These are phyloP conservation scores for Pleurotus tuber-regium DNA, from an alignment of 768 basidiomycete genomes.

Conservation along the genomic window DNA sequence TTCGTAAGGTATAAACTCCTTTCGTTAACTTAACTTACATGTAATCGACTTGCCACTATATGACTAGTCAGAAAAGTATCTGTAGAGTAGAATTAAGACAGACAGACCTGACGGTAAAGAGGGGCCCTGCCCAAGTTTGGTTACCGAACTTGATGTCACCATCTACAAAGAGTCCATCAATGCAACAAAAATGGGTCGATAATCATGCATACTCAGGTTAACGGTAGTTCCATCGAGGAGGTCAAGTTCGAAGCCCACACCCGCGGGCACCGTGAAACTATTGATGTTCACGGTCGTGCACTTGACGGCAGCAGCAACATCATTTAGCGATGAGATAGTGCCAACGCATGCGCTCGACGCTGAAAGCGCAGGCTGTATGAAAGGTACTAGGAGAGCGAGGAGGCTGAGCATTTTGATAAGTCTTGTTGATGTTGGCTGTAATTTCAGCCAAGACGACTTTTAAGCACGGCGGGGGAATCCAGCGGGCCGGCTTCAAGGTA, in stretches of 20 bases:
- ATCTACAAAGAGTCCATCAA: conserved; percentile 27
- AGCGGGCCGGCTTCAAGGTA: too few species aligned
- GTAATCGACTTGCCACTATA: conserved; percentile 41
- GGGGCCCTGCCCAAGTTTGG: conserved; percentile 48
- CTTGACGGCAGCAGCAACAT: conserved; percentile 47
- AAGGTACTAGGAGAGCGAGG: conserved; percentile 1
- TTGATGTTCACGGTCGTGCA: conserved; percentile 61
- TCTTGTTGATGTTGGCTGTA: too few species aligned
- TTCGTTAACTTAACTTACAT: conserved; percentile 31
- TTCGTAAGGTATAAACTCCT: background rate
- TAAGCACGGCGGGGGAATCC: too few species aligned
- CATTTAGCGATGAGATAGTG: conserved; percentile 48
- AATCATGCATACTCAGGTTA: conserved; percentile 51
- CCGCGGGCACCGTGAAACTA: conserved; percentile 54
- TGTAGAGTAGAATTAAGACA: background rate
- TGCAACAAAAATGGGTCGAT: too few species aligned
- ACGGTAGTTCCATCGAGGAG: conserved; percentile 52
- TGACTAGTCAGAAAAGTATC: conserved; percentile 14
- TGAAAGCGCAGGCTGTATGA: conserved; percentile 14
- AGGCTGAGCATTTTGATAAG: background rate
- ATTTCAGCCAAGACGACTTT: too few species aligned
- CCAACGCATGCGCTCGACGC: conserved; percentile 39
- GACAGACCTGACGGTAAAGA: conserved; percentile 48
- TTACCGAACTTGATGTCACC: conserved; percentile 60
- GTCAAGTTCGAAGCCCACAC: conserved; percentile 44